Base-by-base conservation (phyloP, 257 asterid species). In the Jacaranda copaia region DNA sequence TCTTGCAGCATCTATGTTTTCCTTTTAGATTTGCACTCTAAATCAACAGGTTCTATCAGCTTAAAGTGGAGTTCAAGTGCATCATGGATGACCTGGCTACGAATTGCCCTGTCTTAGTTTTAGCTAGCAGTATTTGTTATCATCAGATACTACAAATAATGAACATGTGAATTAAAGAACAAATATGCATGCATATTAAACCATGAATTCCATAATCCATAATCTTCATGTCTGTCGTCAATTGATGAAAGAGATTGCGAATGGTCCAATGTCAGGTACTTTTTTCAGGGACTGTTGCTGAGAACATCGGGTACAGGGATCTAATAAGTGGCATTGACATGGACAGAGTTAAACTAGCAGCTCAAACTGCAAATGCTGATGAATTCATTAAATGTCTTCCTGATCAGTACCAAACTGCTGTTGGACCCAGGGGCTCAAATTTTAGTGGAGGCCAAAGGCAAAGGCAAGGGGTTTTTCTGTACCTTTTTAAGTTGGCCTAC, bases 391-490 rank as follows among this genome's bases (percentile, higher is more conserved):
- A 82, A 77, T 65, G 82, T 43, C 93, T 94, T 72, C 93, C 96
- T 40, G 79, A 86, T 79, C 86, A 83, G 81, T 94, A 92, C 82
- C 88, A 81, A 73, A 82, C 96, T 68, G 75, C 51, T 70, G 93
- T 92, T 56, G 99, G 96, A 64, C 98, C 98, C n/a, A 80, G 97
- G 85, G 99, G 99, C 58, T 88, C 99, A 57, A 84, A 78, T 72
- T 85, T 94, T 70, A 92, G 99, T 81, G 99, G 98, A 66, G 99
- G 99, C 81, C 98, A 94, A 80, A 88, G 84, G 84, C 99, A 94
- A 86, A 88, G 98, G 99, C 87, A 72, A 62, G 81, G 5, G 16
- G 16, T 64, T 63, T 58, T 18, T 66, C 36, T 42, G 6, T 2
- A 32, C 46, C 2, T 53, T 70, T 64, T 73, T 7, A 13, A 12